Evolutionary conservation across 169 alveolate species (phyloP).

Genomic region (Cryptosporidium sp.): DNA sequence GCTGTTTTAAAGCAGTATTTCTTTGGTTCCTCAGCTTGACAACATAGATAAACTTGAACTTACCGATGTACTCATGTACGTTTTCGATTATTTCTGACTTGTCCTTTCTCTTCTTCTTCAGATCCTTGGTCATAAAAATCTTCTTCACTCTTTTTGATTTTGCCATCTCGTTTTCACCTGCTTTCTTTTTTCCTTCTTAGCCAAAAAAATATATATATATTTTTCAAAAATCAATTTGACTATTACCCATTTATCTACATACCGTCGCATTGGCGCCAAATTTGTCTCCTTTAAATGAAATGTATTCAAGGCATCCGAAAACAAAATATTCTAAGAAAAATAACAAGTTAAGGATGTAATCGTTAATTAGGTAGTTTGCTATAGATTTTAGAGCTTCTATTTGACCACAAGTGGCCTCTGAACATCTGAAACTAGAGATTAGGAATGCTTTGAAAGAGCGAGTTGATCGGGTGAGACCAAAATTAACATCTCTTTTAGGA

Average conservation of each 20-base stretch:
- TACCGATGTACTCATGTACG: conserved; percentile 31
- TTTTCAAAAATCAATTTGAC: neutral
- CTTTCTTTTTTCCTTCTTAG: neutral
- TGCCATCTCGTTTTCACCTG: neutral
- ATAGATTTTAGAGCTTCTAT: neutral
- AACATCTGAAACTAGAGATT: neutral
- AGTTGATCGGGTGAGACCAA: conserved; percentile 62
- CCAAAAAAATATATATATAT: neutral
- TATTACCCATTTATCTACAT: conserved; percentile 1
- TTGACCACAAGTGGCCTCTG: neutral
- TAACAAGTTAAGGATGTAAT: neutral
- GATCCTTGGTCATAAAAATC: conserved; percentile 9
- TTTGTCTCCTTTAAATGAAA: neutral
- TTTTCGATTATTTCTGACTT: conserved; percentile 61
- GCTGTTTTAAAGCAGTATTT: conserved; percentile 79
- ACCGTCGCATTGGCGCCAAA: conserved; percentile 1
- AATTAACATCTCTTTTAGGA: conserved; percentile 51
- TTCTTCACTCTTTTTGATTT: conserved; percentile 48
- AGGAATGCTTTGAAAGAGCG: conserved; percentile 22
- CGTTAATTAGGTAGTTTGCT: neutral
- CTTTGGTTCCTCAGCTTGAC: conserved; percentile 80
- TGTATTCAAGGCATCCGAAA: neutral
- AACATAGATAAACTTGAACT: conserved; percentile 76
- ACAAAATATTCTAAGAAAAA: neutral
- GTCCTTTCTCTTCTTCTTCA: conserved; percentile 34